Conservation (phyloP, 768 basidiomycete species). For the Lepiota venenata region DNA sequence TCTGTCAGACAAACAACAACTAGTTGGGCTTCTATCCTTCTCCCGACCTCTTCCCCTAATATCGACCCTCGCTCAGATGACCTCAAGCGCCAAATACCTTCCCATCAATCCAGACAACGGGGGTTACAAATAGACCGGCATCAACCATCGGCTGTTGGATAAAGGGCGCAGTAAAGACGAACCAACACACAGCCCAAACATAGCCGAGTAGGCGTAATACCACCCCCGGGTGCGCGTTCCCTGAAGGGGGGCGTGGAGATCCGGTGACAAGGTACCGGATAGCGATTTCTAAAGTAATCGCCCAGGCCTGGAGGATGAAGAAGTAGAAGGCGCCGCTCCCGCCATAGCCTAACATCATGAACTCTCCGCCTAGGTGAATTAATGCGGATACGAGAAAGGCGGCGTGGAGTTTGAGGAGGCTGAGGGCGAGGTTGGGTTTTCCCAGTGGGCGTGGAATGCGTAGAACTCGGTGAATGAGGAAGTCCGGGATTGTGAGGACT, state of each 20-base stretch:
- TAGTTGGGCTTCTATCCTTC: no score
- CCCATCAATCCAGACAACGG: no score
- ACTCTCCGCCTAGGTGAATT: constrained; percentile 26
- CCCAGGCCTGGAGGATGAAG: constrained; percentile 26
- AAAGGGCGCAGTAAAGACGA: not conserved
- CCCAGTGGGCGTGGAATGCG: constrained; percentile 22
- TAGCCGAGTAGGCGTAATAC: constrained; percentile 7
- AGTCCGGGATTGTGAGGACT: not conserved
- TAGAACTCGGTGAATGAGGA: constrained; percentile 20
- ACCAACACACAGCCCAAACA: constrained; percentile 14
- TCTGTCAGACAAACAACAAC: no score
- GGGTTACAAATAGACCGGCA: constrained; percentile 2
- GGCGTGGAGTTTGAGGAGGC: constrained; percentile 15
- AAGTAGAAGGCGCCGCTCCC: constrained; percentile 21
- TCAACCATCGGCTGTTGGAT: constrained; percentile 12
- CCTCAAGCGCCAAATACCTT: no score
- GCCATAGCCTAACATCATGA: constrained; percentile 20
- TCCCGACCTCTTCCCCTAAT: no score
- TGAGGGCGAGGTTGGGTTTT: constrained; percentile 7
- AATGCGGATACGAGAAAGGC: constrained; percentile 29
- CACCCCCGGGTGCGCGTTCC: not conserved
- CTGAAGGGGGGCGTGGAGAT: not conserved
- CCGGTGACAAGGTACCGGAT: constrained; percentile 16
- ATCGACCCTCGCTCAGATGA: no score
- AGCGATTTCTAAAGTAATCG: constrained; percentile 23